phyloP scores from a whole-genome alignment of 2,329 filamentous ascomycete species.

The Xylaria sp. region DNA sequence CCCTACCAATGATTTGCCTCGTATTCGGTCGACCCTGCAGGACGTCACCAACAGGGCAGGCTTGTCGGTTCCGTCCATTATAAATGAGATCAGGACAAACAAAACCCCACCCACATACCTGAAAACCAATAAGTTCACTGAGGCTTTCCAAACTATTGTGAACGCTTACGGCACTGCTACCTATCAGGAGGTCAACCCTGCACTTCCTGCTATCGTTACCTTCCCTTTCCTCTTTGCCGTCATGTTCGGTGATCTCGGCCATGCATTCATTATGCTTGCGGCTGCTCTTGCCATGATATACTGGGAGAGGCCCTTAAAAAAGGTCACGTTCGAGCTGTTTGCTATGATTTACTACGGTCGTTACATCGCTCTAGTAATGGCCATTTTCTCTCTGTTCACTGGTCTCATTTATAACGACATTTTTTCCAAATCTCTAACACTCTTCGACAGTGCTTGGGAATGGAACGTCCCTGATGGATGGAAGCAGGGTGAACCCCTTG shows the following conservation, averaged over 20 bases:
- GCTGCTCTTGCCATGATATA: constrained; percentile 93
- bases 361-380: constrained; percentile 99
- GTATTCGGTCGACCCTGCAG: constrained; percentile 91
- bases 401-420: constrained; percentile 97
- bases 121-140: constrained; percentile 98
- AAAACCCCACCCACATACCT: constrained; percentile 97
- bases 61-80: constrained; percentile 95
- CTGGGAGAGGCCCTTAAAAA: constrained; percentile 91
- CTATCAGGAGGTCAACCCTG: constrained; percentile 96
- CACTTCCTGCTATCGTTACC: constrained; percentile 91
- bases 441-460: constrained; percentile 90
- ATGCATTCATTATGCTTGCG: constrained; percentile 85
- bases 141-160: constrained; percentile 98
- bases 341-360: constrained; percentile 99
- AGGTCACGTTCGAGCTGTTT: constrained; percentile 91
- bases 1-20: constrained; percentile 84
- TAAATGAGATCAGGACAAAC: constrained; percentile 96
- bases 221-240: constrained; percentile 99
- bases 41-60: constrained; percentile 97
- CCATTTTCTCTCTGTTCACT: constrained; percentile 94
- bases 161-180: constrained; percentile 98
- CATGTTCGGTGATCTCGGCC: constrained; percentile 99
- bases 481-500: constrained; percentile 66
- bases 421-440: constrained; percentile 90
- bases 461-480: constrained; percentile 73